A percentile compares a stretch with the other conserved stretches of the same genome.
phyloP scores from a whole-genome alignment of 164 flowering plant species.

The Echeveria elegans region DNA sequence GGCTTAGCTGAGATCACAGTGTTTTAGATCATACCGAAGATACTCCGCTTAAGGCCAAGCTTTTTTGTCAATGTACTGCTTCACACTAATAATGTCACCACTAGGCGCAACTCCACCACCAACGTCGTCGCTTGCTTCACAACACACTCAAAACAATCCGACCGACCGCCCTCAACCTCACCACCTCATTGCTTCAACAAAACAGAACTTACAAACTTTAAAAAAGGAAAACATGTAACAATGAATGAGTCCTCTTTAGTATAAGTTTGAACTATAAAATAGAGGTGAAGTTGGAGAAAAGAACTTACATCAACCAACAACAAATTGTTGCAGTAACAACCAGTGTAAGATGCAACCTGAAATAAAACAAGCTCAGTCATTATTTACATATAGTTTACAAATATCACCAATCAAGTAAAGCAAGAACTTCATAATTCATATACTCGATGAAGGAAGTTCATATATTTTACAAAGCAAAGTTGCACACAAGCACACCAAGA shows the following conservation, averaged over 20 bases:
- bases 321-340: conserved; percentile 19
- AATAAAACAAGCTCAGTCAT: conserved; percentile 2
- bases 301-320: conserved; percentile 24
- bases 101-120: no score
- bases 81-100: no score
- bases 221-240: background rate
- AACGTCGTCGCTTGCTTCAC: no score
- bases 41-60: no score
- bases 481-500: no score
- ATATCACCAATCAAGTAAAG: background rate
- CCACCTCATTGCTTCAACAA: no score
- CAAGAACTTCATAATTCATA: background rate
- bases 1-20: no score
- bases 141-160: no score
- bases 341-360: conserved; percentile 21
- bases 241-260: background rate
- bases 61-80: no score
- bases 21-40: no score
- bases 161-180: no score
- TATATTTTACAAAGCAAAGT: background rate
- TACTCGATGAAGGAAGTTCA: background rate
- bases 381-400: background rate
- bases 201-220: no score
- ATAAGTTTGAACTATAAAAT: background rate
- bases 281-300: background rate